Base-by-base conservation (phyloP, 1,284 basidiomycete genomes). In the Sanghuangporus sanghuang region DNA sequence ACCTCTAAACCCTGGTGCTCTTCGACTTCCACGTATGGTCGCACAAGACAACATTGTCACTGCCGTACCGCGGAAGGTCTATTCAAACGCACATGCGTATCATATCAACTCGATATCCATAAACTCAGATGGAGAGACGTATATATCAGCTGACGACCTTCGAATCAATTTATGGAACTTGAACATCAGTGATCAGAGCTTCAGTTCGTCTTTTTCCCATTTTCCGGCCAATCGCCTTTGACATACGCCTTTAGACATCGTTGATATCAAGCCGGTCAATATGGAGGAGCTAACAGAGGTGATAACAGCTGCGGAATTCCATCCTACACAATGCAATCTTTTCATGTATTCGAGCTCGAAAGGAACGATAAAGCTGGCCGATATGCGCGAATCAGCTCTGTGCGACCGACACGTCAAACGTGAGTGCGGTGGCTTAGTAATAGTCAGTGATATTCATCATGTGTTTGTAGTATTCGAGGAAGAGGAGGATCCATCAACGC, bases 331-430 rank as follows among this genome's bases (percentile, higher is more conserved):
- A 70, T 99, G 97, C 87, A 99, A 99, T 76, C 81, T 95, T 62
- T 98, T 99, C 80, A 98, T 98, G 92, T 99, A 99, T 77, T 99
- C 96, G 67, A 96, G 93, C 79, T 99, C 96, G 66, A 99, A 99
- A 79, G 96, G 95, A 69, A 99, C 97, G 73, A 98, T 99, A 83
- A 99, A 99, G 79, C 86, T 99, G 63, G 96, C 96, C n/a, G 97
- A 99, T 78, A 99, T 99, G 97, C 89, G 97, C 60, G 95, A 98
- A 70, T 94, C 96, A 23, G 97, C 97, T 6, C 80, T 99, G 63
- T 99, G 97, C 76, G 97, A 99, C 75, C 85, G 86, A 70, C 93
- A 98, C 71, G 94, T 96, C 49, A 99, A 99, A 84, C 89, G 96
- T 98, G 71, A 71, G 92, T 50, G 8, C 21, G 44, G 21, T 46